phyloP scores from a whole-genome alignment of 2,329 filamentous ascomycete species.

The Phialocephala subalpina region DNA sequence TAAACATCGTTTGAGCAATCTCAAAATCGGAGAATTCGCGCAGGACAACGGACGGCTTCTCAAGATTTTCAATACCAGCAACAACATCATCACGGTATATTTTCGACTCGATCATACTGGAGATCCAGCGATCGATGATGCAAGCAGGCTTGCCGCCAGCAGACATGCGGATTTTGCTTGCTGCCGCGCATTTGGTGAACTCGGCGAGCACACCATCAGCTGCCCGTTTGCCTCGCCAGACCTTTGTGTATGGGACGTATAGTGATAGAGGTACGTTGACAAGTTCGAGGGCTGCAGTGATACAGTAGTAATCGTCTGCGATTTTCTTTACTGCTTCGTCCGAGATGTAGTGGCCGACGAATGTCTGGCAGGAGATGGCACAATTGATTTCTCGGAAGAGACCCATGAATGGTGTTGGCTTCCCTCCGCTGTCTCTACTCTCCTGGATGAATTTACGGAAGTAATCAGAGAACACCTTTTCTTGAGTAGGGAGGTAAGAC shows the following conservation, averaged over 20 bases:
- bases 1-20: constrained; percentile 59
- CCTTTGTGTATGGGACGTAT: constrained; percentile 78
- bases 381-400: constrained; percentile 81
- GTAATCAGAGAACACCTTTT: constrained; percentile 76
- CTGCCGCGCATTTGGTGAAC: constrained; percentile 75
- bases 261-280: constrained; percentile 77
- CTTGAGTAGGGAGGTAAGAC: constrained; percentile 76
- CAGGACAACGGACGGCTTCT: constrained; percentile 56
- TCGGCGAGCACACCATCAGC: constrained; percentile 75
- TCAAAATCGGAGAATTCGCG: constrained; percentile 59
- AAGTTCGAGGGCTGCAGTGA: constrained; percentile 79
- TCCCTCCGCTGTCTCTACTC: constrained; percentile 59
- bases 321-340: constrained; percentile 76
- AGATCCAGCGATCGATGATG: constrained; percentile 81
- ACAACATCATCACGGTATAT: constrained; percentile 70
- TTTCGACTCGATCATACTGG: constrained; percentile 76
- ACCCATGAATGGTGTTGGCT: constrained; percentile 73
- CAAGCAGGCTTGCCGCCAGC: constrained; percentile 73
- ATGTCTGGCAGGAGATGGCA: constrained; percentile 79
- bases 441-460: constrained; percentile 72
- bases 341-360: constrained; percentile 81
- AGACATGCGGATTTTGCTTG: constrained; percentile 76
- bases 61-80: constrained; percentile 55
- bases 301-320: constrained; percentile 80
- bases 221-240: constrained; percentile 79